Evolutionary conservation across 345 rosid genomes (phyloP).

Genomic region (Anastatica hierochuntica): DNA sequence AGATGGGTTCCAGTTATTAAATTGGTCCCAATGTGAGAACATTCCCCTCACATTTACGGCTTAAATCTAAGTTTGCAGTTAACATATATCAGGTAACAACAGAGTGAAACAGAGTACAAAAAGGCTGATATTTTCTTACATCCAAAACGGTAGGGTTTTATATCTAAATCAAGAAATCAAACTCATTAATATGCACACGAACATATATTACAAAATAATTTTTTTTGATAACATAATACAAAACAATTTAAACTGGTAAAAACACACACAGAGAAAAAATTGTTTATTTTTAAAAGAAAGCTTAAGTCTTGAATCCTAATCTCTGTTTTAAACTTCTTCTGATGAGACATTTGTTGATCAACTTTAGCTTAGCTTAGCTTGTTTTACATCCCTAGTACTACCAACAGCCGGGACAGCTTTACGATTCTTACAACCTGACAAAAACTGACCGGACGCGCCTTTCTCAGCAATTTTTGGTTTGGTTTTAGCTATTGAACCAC

Average conservation of each 20-base stretch:
- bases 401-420: constrained; percentile 52
- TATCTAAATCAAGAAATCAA: too few relatives aligned
- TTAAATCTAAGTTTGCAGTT: constrained; percentile 14
- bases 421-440: constrained; percentile 51
- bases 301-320: constrained; percentile 27
- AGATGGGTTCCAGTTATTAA: too few relatives aligned
- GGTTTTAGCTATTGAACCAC: too few relatives aligned
- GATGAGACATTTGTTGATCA: too few relatives aligned
- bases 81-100: too few relatives aligned
- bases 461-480: too few relatives aligned
- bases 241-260: neutral
- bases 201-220: neutral
- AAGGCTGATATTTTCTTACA: neutral
- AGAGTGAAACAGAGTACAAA: too few relatives aligned
- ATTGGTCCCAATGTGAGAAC: constrained; percentile 22
- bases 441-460: too few relatives aligned
- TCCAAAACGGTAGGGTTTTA: constrained; percentile 5
- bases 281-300: constrained; percentile 17
- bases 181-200: neutral
- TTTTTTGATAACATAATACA: too few relatives aligned
- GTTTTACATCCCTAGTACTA: constrained; percentile 29
- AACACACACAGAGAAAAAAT: neutral
- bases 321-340: constrained; percentile 22
- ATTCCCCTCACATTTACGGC: constrained; percentile 24
- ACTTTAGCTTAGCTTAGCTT: too few relatives aligned